Conservation (phyloP, 2,329 filamentous ascomycete species). For the Talaromyces funiculosus region DNA sequence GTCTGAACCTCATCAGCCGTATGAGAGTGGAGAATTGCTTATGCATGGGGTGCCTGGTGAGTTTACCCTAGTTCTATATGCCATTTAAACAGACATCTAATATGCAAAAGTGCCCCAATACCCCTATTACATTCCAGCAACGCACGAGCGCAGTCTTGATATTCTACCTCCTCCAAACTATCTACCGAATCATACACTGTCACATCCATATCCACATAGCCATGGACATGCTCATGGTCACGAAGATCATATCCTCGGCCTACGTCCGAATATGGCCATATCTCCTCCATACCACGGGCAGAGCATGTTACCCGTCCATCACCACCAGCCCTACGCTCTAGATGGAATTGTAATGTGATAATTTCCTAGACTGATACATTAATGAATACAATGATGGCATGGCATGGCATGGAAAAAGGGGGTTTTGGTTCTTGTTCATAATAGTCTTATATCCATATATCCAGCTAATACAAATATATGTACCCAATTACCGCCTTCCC, state of each 20-base stretch:
- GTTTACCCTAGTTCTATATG: background rate
- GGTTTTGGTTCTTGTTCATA: background rate
- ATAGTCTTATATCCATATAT: background rate
- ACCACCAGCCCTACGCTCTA: conserved; percentile 1
- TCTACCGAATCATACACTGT: background rate
- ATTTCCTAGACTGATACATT: background rate
- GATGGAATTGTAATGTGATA: background rate
- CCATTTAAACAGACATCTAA: background rate
- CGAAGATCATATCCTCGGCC: background rate
- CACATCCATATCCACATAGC: background rate
- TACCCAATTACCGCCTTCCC: background rate
- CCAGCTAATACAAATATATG: background rate
- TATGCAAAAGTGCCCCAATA: background rate
- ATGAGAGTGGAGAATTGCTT: background rate
- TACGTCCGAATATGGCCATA: background rate
- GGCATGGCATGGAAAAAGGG: background rate
- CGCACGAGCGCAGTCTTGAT: background rate
- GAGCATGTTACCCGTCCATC: background rate
- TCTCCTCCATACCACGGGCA: background rate
- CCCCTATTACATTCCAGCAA: conserved; percentile 1
- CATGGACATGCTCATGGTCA: background rate
- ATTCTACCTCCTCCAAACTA: background rate
- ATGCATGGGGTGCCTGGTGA: background rate
- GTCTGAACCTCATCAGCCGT: background rate
- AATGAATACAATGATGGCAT: background rate